Evolutionary conservation across 345 rosid genomes (phyloP), one percentile per base, ranked within the genome.

Genomic region (Eutrema heterophyllum): DNA sequence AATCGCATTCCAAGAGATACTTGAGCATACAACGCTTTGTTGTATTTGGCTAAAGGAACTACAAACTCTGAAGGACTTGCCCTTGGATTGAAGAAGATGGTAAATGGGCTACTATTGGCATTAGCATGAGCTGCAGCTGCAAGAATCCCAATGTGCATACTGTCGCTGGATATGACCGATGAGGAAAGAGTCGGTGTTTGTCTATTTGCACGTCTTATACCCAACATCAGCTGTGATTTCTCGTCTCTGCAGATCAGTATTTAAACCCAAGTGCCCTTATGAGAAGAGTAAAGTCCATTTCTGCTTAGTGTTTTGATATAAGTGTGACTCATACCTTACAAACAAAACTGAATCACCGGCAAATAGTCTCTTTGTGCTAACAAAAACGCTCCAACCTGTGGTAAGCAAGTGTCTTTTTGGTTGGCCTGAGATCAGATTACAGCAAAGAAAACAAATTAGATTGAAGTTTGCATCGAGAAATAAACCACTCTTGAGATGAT

Each of bases 51-150:
- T 71, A 96, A 68, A 65, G 98, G 99, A 68, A 96, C 86, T 14
- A 96, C 94, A 82, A 96, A 96, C 78, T 96, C 99, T 12, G 98
- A 92, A 33, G 93, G 94, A 67, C 97, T 90, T 67, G 97, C 86
- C 85, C 98, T 90, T 68, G 99, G 97, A 79, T 95, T 95, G 53
- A 84, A 95, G 79, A 89, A 90, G 65, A 95, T 86, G 5, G 96
- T 88, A 57, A 95, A 95, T 15, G 96, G 97, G 70, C 98, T 95
- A 71, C 81, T 92, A 71, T 88, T 95, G 43, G 99, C 92, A 64
- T 96, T 92, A 12, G 99, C 99, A 84, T 95, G 97, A 81, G 99
- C 97, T 9, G 99, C 98, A 6, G 98, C 97, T 56, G 99, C 99
- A 50, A 92, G 86, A 48, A 92, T 88, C 49, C 98, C 98, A 57